Evolutionary conservation across 768 basidiomycete species (phyloP).

Genomic region (Mycena filopes): DNA sequence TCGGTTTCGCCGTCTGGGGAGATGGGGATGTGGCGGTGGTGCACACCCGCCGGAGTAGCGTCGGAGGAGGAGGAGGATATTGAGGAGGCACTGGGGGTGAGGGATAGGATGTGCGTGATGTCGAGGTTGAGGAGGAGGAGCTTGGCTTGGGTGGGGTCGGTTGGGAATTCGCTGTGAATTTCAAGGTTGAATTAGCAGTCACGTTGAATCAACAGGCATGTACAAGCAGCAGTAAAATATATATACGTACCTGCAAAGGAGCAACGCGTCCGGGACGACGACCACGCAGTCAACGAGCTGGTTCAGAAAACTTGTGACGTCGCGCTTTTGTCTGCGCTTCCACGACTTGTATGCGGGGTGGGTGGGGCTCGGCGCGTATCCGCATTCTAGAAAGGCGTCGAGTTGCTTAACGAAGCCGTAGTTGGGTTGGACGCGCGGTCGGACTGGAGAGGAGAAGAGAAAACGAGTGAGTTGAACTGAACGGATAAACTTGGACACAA

Average conservation of each 20-base stretch:
- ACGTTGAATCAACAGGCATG: no score
- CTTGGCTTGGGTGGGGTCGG: slow-evolving; percentile 59
- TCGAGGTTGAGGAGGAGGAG: slow-evolving; percentile 62
- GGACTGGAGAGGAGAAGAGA: slow-evolving; percentile 28
- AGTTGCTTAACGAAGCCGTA: slow-evolving; percentile 71
- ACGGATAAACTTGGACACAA: no score
- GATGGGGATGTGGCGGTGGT: slow-evolving; percentile 55
- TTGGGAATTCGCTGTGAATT: slow-evolving; percentile 62
- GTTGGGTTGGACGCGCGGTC: slow-evolving; percentile 57
- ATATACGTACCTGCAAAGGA: slow-evolving; percentile 58
- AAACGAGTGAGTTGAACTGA: no score
- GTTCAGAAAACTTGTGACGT: slow-evolving; percentile 64
- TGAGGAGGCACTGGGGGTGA: slow-evolving; percentile 70
- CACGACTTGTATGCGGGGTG: slow-evolving; percentile 64
- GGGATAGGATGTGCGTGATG: slow-evolving; percentile 63
- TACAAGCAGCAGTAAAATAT: no score
- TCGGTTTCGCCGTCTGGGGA: slow-evolving; percentile 50
- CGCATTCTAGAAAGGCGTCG: slow-evolving; percentile 62
- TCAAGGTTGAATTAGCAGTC: no score
- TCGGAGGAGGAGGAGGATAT: slow-evolving; percentile 45
- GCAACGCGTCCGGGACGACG: slow-evolving; percentile 60
- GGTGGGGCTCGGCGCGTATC: slow-evolving; percentile 53
- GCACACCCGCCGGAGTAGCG: no score
- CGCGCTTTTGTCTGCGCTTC: slow-evolving; percentile 65
- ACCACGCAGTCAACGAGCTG: slow-evolving; percentile 61